Evolutionary conservation across 1,139 yeast species (phyloP), one percentile per base, ranked within the genome.

Genomic region (Wickerhamomyces sp.): DNA sequence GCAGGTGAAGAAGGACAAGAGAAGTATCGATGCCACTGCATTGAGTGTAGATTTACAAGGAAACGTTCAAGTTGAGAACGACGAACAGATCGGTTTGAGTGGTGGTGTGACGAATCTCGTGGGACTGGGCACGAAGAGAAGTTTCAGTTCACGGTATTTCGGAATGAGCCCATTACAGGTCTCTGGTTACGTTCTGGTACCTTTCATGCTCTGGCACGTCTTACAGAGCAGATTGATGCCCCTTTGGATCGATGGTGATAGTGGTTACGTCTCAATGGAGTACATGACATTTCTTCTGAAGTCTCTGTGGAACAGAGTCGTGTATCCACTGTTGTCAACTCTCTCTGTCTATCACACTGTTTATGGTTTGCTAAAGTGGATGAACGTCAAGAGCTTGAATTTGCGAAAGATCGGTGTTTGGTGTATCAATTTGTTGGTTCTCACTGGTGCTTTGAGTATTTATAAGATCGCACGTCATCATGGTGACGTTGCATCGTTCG

Each of bases 181-280:
- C 33, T 65, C 83, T 5, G 94, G 94, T 0, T 76, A 75, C 46
- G 35, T 72, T 6, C 57, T 78, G 27, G 42, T 71, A 0, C 72
- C 75, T 0, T 49, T 76, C 19, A 44, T 78, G 0, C 37, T 48
- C 0, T 67, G 59, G 31, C 94, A 84, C 49, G 60, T 64, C 15
- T 44, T 58, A 15, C 67, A 70, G 32, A 66, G 72, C 44, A 59
- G 88, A 32, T 37, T 65, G 12, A 61, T 64, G 0, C 89, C 93
- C 0, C 36, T 61, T 17, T 16, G 47, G 3, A 62, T 73, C 1
- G 83, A 80, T 39, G 91, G 87, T 1, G 93, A 82, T 53, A 71
- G 81, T 8, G 68, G 82, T 1, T 60, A 75, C 39, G 57, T 84
- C 20, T 68, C 65, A 24, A 58, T 84, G 31, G 71, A 72, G 16